Percentiles rank a stretch among this genome's conserved stretches.
phyloP scores from a whole-genome alignment of 306 rosid species.

The Ziziphus jujuba region DNA sequence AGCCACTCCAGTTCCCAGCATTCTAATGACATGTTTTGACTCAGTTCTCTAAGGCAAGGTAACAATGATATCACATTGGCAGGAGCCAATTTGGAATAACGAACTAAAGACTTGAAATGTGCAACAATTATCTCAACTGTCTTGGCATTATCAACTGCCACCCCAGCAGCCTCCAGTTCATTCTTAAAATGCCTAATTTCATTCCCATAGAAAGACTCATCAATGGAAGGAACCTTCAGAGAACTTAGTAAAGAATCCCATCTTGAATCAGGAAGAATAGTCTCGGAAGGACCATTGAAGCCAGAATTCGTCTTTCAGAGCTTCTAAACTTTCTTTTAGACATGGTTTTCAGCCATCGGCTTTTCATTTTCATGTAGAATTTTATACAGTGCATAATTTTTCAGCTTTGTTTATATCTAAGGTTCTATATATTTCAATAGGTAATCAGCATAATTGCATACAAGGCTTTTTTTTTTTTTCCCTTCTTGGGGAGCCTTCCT shows the following conservation, averaged over 20 bases:
- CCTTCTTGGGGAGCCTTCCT: no score
- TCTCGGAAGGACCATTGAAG: conserved; percentile 18
- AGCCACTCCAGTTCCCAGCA: conserved; percentile 15
- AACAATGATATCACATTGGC: conserved; percentile 13
- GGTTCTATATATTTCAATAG: no score
- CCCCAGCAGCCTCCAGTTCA: conserved; percentile 24
- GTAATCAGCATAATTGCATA: no score
- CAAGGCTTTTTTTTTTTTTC: no score
- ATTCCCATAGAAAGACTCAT: conserved; percentile 17
- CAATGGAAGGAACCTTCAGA: conserved; percentile 21
- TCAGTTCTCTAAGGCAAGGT: conserved; percentile 11
- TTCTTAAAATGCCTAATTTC: background rate
- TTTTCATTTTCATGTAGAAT: no score
- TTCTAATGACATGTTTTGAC: background rate
- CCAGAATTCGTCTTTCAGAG: conserved; percentile 20
- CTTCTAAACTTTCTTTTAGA: conserved; percentile 2
- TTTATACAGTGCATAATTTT: no score
- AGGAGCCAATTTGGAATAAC: conserved; percentile 5
- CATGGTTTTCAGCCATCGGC: background rate
- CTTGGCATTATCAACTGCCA: conserved; percentile 11
- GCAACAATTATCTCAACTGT: conserved; percentile 7
- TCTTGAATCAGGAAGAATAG: conserved; percentile 8
- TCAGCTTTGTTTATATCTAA: no score
- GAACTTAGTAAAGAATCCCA: conserved; percentile 12
- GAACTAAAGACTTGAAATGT: conserved; percentile 5